A percentile compares a stretch with the other conserved stretches of the same genome.
Conservation (phyloP, 1,139 yeast genomes). For the Hansenula lynferdii region DNA sequence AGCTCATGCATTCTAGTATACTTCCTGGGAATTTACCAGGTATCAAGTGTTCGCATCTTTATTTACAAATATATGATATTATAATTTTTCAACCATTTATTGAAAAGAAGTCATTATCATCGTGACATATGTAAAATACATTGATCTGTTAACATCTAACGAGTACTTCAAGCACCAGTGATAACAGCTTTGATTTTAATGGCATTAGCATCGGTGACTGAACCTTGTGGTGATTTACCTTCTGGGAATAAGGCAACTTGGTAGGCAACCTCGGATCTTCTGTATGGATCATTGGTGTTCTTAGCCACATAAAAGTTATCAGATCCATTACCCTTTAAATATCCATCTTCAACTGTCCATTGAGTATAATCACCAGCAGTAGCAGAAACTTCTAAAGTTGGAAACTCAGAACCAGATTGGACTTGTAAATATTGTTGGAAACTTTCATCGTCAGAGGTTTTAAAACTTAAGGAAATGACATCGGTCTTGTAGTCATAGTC, state of each 20-base stretch:
- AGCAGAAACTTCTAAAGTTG: constrained; percentile 4
- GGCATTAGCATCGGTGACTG: background rate
- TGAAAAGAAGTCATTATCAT: too few relatives aligned
- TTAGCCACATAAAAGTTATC: constrained; percentile 36
- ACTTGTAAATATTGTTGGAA: background rate
- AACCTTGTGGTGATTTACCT: background rate
- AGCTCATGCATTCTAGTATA: too few relatives aligned
- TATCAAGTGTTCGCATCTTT: too few relatives aligned
- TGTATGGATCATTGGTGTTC: constrained; percentile 39
- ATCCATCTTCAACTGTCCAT: constrained; percentile 20
- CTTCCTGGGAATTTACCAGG: too few relatives aligned
- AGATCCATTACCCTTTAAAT: constrained; percentile 19
- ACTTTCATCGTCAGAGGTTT: background rate
- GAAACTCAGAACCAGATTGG: constrained; percentile 2
- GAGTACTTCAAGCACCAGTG: background rate
- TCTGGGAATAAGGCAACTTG: constrained; percentile 18
- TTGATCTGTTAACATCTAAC: too few relatives aligned
- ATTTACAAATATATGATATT: too few relatives aligned
- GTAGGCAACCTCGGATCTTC: constrained; percentile 27
- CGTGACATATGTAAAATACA: too few relatives aligned
- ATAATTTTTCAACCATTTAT: too few relatives aligned
- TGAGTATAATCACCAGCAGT: constrained; percentile 6
- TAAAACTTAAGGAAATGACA: background rate
- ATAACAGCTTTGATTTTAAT: background rate
- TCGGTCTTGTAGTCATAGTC: constrained; percentile 4